Evolutionary conservation across 2,329 filamentous ascomycete genomes (phyloP), one percentile per base, ranked within the genome.

Genomic region (Microdochium trichocladiopsis): DNA sequence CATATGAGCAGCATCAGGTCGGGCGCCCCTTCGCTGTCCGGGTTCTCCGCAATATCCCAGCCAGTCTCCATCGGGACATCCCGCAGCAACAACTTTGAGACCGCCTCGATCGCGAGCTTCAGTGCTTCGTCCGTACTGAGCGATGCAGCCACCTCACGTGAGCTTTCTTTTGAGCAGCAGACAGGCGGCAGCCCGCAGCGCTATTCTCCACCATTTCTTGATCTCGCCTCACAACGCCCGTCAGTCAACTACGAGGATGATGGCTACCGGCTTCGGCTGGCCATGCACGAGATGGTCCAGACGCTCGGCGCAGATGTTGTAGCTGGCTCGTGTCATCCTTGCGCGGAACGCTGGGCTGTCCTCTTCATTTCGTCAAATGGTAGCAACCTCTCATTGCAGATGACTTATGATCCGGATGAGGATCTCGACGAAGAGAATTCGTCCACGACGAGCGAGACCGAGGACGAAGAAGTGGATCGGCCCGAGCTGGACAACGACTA

Each of bases 311-410:
- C 73, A 6, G 84, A 90, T 14, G 78, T 74, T 12, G 75, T 85
- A 18, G 82, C 84, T 49, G 87, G 87, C 22, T 75, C 81, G 14
- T 86, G 84, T 51, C 88, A 94, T 61, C 90, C 90, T 9, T 93
- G 88, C 56, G 85, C 86, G 1, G 90, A 95, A 68, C 78, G 86
- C 52, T 95, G 90, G 90, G 81, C 87, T 4, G 85, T 94, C 6
- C 72, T 95, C 9, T 93, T 92, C 61, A 82, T 95, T 52, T 87
- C 87, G 1, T 71, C 82, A 1, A 84, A 91, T 65, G 88, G 89
- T 28, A 84, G 82, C 61, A 76, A 76, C 50, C 72, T 95, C 41
- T 86, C 84, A 8, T 79, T 84, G 2, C 79, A 85, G 47, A 88
- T 90, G 85, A 83, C 77, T 36, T 90, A 88, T 66, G 88, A 83